These are phyloP conservation scores for Vitis rupestris DNA, from an alignment of 164 flowering plant genomes.

Conservation along the genomic window DNA sequence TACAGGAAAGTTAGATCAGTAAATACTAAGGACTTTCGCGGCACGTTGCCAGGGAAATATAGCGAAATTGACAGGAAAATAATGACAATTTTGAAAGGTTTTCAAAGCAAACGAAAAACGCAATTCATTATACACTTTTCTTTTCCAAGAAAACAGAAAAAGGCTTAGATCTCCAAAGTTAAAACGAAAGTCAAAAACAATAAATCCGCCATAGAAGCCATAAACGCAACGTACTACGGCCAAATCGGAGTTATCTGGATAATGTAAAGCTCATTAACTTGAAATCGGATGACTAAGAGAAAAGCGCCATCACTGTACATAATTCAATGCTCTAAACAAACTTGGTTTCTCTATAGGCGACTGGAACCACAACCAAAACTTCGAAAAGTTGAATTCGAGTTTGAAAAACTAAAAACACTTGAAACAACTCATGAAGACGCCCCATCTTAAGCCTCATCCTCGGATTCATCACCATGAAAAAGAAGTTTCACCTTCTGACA, in stretches of 20 bases:
- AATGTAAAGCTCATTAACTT: background rate
- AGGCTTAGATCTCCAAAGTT: too few species aligned
- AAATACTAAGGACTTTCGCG: background rate
- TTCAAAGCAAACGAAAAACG: background rate
- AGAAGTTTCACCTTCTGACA: conserved; percentile 72
- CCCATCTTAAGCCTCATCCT: too few species aligned
- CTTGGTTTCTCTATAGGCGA: too few species aligned
- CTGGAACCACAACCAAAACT: background rate
- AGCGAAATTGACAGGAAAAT: background rate
- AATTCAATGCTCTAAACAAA: too few species aligned
- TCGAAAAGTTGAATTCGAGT: background rate
- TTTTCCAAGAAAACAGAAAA: too few species aligned
- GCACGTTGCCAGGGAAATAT: background rate
- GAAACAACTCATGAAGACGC: too few species aligned
- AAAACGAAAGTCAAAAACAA: background rate
- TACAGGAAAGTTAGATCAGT: background rate
- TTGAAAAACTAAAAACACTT: background rate
- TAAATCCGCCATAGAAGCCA: background rate
- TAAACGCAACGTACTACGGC: too few species aligned
- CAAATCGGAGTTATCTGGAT: background rate
- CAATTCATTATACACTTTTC: too few species aligned
- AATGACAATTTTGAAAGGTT: background rate
- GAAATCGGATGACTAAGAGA: background rate
- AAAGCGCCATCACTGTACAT: too few species aligned
- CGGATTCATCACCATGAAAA: too few species aligned